Evolutionary conservation across 495 filamentous ascomycete species (phyloP).

Genomic region (Bacidia rubella): DNA sequence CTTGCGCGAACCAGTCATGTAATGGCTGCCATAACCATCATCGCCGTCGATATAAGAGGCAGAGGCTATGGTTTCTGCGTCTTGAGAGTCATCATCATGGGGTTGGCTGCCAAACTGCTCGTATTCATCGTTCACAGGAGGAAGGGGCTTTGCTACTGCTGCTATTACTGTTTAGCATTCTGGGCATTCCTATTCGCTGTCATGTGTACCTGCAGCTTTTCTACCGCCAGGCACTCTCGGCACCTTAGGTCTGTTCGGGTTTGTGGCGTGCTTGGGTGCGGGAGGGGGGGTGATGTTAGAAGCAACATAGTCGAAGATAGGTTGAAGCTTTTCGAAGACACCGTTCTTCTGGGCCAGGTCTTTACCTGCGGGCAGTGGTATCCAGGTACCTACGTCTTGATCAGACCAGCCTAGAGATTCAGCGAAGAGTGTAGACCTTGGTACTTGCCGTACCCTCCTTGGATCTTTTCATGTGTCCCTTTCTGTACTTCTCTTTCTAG

Average conservation of each 20-base stretch:
- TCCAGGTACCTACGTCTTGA: slow-evolving; percentile 66
- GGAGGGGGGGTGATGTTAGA: slow-evolving; percentile 81
- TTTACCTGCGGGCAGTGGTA: slow-evolving; percentile 71
- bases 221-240: slow-evolving; percentile 30
- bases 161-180: slow-evolving; percentile 14
- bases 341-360: slow-evolving; percentile 73
- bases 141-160: slow-evolving; percentile 7
- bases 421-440: slow-evolving; percentile 45
- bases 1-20: slow-evolving; percentile 57
- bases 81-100: slow-evolving; percentile 68
- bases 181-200: neutral
- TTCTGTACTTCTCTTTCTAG: slow-evolving; percentile 95
- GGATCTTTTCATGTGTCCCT: slow-evolving; percentile 90
- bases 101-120: slow-evolving; percentile 42
- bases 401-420: neutral
- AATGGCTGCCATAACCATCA: slow-evolving; percentile 54
- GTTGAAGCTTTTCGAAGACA: slow-evolving; percentile 62
- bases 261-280: slow-evolving; percentile 78
- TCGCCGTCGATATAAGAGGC: slow-evolving; percentile 75
- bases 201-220: slow-evolving; percentile 31
- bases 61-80: slow-evolving; percentile 64
- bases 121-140: slow-evolving; percentile 37
- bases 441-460: slow-evolving; percentile 97
- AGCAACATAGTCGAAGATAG: slow-evolving; percentile 81
- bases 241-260: slow-evolving; percentile 52